Evolutionary conservation across 768 basidiomycete genomes (phyloP), one percentile per base, ranked within the genome.

Genomic region (Piloderma croceum): DNA sequence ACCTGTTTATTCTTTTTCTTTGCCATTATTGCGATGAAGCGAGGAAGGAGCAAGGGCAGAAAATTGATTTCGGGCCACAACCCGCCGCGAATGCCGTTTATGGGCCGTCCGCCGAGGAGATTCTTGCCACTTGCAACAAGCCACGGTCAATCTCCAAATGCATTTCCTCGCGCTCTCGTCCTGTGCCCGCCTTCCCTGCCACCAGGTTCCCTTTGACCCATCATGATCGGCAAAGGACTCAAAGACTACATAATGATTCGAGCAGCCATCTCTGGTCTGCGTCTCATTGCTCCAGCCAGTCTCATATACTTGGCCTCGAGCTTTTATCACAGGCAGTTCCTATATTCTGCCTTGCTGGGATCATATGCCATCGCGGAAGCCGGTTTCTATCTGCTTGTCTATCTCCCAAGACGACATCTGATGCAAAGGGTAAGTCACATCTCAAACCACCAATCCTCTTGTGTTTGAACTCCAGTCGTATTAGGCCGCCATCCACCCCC

Each of bases 1-100:
- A 63, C 71, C 65, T 69, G 69, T 54, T 73, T 76, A 40, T 59
- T 74, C 67, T 76, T 76, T 60, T 76, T 75, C 58, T 75, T 76
- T 33, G 68, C 69, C 74, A 74, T 75, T 27, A 18, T n/a, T 41
- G 24, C 15, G 33, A 9, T 18, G 31, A 23, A 10, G 39, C 2
- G 18, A 10, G 29, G 21, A 25, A 23, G 15, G 27, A 15, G 9
- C 15, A 9, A 15, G 15, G 15, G 27, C 27, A 29, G 27, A 29
- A 29, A 9, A 9, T 15, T 9, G 10, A 29, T 29, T 29, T 29
- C 27, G 27, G 15, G 9, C 10, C 10, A 9, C 27, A 9, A 9
- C 10, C 27, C 27, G 27, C 15, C 27, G 15, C 9, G 15, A 9
- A 9, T 9, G 27, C 27, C 27, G 27, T 9, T 15, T 9, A 9